Conservation (phyloP, 139 green algal species). For the Coelastrella sp. region DNA sequence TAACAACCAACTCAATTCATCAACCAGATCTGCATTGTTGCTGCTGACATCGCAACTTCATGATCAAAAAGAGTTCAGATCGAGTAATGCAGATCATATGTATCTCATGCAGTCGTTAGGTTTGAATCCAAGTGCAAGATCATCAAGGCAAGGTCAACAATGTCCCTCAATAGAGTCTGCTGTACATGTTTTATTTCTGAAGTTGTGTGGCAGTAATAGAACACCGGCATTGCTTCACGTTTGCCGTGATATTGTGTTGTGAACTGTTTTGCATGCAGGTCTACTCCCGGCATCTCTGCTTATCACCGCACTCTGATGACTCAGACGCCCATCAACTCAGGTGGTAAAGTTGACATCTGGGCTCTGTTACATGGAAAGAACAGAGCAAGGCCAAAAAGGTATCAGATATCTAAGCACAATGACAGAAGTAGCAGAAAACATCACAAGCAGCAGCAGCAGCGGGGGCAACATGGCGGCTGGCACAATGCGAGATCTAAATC, state of each 20-base stretch:
- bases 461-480: neutral
- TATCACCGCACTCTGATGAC: slow-evolving; percentile 39
- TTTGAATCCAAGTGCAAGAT: no score
- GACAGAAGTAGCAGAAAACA: neutral
- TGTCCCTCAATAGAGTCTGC: no score
- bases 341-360: slow-evolving; percentile 22
- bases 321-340: slow-evolving; percentile 15
- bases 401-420: no score
- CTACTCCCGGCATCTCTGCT: slow-evolving; percentile 13
- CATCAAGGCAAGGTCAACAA: no score
- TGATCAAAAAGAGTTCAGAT: neutral
- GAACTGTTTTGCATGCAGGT: slow-evolving; percentile 28
- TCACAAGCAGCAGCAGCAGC: slow-evolving; percentile 18
- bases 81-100: no score
- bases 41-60: neutral
- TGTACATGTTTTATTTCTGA: no score
- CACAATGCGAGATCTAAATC: neutral
- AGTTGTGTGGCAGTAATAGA: no score
- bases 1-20: neutral
- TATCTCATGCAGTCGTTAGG: no score
- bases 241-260: neutral
- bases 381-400: neutral
- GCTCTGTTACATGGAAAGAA: slow-evolving; percentile 8
- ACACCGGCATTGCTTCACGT: no score
- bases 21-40: neutral